phyloP scores from a whole-genome alignment of 805 yeast species.

The Candida insectalens region DNA sequence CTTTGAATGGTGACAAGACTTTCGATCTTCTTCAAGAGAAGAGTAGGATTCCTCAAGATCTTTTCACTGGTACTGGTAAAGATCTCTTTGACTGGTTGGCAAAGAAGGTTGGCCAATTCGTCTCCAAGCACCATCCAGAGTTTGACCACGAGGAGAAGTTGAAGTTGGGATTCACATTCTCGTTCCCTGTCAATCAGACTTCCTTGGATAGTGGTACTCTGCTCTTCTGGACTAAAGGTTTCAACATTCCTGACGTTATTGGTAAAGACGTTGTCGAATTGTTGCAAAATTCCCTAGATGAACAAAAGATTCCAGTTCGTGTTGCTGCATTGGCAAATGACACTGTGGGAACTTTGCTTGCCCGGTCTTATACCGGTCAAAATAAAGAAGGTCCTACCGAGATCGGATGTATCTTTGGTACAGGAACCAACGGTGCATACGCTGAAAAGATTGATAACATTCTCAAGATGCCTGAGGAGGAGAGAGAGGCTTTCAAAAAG shows the following conservation, averaged over 20 bases:
- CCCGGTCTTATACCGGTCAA: constrained; percentile 69
- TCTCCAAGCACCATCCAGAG: constrained; percentile 49
- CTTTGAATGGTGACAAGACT: constrained; percentile 69
- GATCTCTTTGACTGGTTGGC: constrained; percentile 74
- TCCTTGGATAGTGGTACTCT: constrained; percentile 71
- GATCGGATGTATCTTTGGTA: constrained; percentile 89
- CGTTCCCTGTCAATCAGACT: constrained; percentile 86
- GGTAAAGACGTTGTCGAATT: constrained; percentile 72
- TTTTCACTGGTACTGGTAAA: constrained; percentile 58
- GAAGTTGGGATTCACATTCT: constrained; percentile 87
- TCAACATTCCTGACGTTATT: constrained; percentile 74
- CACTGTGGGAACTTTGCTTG: constrained; percentile 87
- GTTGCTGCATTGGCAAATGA: constrained; percentile 92
- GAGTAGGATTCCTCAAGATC: constrained; percentile 66
- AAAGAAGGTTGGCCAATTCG: constrained; percentile 52
- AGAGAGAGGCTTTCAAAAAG: constrained; percentile 26
- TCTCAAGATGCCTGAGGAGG: constrained; percentile 53
- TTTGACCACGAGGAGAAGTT: constrained; percentile 23
- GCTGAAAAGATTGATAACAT: constrained; percentile 68
- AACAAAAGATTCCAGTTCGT: constrained; percentile 46
- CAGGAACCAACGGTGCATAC: constrained; percentile 97
- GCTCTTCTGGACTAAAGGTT: constrained; percentile 96
- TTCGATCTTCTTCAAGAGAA: constrained; percentile 69
- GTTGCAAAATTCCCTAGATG: constrained; percentile 62
- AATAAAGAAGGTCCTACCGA: constrained; percentile 66